These are phyloP conservation scores for Alternaria angustiovoidea DNA, from an alignment of 2,329 filamentous ascomycete genomes.

Conservation along the genomic window DNA sequence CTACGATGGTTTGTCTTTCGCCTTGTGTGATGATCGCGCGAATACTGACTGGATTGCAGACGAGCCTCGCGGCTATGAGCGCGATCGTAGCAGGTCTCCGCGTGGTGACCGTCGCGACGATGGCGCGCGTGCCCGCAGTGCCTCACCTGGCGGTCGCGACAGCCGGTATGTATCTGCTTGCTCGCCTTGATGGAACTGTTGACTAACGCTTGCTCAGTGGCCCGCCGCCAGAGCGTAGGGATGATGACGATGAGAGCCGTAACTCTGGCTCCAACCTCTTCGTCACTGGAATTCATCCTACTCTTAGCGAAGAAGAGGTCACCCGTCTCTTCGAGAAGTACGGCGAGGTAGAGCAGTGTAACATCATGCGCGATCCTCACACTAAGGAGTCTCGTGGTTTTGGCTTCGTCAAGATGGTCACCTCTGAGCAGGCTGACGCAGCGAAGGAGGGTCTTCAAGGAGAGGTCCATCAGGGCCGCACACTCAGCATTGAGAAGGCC, in stretches of 20 bases:
- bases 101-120: slow-evolving; percentile 61
- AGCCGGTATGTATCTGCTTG: slow-evolving; percentile 42
- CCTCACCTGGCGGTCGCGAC: slow-evolving; percentile 68
- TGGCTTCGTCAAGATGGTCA: slow-evolving; percentile 99
- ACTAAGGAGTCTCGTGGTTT: slow-evolving; percentile 98
- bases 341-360: slow-evolving; percentile 97
- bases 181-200: slow-evolving; percentile 7
- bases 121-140: slow-evolving; percentile 68
- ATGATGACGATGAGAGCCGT: slow-evolving; percentile 80
- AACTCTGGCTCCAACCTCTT: slow-evolving; percentile 99
- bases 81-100: slow-evolving; percentile 72
- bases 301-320: slow-evolving; percentile 87
- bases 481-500: slow-evolving; percentile 98
- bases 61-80: slow-evolving; percentile 69
- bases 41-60: slow-evolving; percentile 50
- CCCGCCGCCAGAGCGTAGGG: slow-evolving; percentile 57
- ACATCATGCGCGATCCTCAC: slow-evolving; percentile 99
- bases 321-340: slow-evolving; percentile 98
- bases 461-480: slow-evolving; percentile 93
- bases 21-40: slow-evolving; percentile 13
- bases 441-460: slow-evolving; percentile 96
- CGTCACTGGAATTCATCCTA: slow-evolving; percentile 96
- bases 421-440: slow-evolving; percentile 91
- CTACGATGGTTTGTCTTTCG: slow-evolving; percentile 67
- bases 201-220: slow-evolving; percentile 51